Conservation (phyloP, 1,139 yeast species). For the Nakaseomyces delphensis region DNA sequence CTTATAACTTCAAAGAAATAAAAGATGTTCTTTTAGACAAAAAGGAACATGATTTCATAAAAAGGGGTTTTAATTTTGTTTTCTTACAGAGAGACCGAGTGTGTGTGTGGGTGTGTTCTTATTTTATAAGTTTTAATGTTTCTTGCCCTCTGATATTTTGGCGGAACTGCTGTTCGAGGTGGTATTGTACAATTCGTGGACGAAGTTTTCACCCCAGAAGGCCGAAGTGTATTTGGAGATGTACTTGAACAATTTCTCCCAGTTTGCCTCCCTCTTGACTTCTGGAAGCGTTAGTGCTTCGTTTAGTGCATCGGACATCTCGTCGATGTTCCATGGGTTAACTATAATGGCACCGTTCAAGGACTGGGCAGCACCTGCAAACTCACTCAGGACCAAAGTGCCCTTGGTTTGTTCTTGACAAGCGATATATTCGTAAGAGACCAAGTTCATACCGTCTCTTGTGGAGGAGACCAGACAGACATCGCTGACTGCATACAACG, state of each 20-base stretch:
- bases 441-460: slow-evolving; percentile 97
- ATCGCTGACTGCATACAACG: slow-evolving; percentile 77
- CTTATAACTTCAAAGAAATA: no score
- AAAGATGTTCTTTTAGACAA: no score
- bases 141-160: neutral
- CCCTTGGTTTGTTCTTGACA: slow-evolving; percentile 88
- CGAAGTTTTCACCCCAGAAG: slow-evolving; percentile 96
- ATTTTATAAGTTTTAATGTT: neutral
- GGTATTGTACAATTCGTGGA: slow-evolving; percentile 60
- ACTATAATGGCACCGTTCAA: slow-evolving; percentile 88
- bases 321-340: slow-evolving; percentile 98
- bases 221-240: slow-evolving; percentile 89
- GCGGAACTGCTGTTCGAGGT: slow-evolving; percentile 2
- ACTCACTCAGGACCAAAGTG: slow-evolving; percentile 76
- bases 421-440: slow-evolving; percentile 91
- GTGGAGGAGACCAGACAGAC: slow-evolving; percentile 91
- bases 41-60: neutral
- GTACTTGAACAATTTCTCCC: slow-evolving; percentile 73
- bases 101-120: no score
- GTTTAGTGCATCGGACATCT: slow-evolving; percentile 72
- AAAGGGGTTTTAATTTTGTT: neutral
- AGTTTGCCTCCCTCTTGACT: slow-evolving; percentile 70
- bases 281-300: slow-evolving; percentile 81
- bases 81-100: no score
- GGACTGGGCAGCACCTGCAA: slow-evolving; percentile 99